Evolutionary conservation across 139 green algal species (phyloP), one percentile per base, ranked within the genome.

Genomic region (Micractinium conductrix): DNA sequence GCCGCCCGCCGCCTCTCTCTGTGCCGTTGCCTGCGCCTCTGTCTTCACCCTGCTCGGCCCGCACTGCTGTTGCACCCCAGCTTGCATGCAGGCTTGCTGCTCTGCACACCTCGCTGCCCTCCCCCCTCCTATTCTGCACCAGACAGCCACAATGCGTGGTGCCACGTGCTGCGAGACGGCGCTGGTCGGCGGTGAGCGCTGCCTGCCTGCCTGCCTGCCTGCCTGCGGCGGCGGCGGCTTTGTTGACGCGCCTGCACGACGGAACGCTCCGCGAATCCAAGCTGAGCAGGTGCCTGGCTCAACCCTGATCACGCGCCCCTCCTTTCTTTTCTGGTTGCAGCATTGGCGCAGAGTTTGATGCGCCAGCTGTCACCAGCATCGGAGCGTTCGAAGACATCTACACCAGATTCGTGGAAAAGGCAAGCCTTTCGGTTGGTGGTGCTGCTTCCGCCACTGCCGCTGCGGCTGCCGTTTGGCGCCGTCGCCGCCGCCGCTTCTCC

Each of bases 321-420:
- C n/a, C n/a, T n/a, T n/a, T n/a, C n/a, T 5, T 38, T 69, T 38
- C 4, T 30, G 28, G 26, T 4, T 71, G 70, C 44, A 72, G 81
- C 63, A 4, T 87, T 50, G 84, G 69, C 5, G 84, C 84, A 43
- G 84, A 87, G 74, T 87, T 84, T 84, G 75, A 84, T 35, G 74
- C 48, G 1, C 84, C 74, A 0, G 74, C 62, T 9, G 62, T 84
- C 40, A 87, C 84, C 21, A 55, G n/a, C 62, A 53, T 79, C 6
- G 84, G 84, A 10, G 55, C 60, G 0, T 80, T 73, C 10, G 84
- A 87, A 60, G 84, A 87, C 79, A 87, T 87, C 42, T 84, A 87
- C 55, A 30, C 4, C 1, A 62, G 55, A 5, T 87, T 87, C 21
- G n/a, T 58, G 60, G 58, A 43, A 21, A 84, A 80, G 73, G 73